Percentiles rank a stretch among this genome's conserved stretches.
phyloP scores from a whole-genome alignment of 176 grass and related monocot genomes.

The Lolium perenne region DNA sequence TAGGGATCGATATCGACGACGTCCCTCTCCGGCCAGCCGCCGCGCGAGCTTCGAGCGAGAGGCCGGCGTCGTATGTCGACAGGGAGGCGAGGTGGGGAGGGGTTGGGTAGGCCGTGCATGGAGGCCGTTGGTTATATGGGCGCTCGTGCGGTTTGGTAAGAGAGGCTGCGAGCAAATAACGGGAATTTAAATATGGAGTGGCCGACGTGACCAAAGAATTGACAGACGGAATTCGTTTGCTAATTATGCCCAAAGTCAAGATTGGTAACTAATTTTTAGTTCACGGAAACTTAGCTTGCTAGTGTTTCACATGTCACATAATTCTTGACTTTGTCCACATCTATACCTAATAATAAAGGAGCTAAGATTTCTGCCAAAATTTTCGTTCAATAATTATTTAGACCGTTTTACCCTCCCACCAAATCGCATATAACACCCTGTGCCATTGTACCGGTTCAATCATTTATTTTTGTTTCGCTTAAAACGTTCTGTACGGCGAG shows the following conservation, averaged over 20 bases:
- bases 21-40: slow-evolving; percentile 47
- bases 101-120: slow-evolving; percentile 31
- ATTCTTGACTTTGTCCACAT: background rate
- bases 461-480: no score
- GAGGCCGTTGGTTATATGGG: slow-evolving; percentile 18
- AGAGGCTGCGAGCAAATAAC: slow-evolving; percentile 37
- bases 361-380: no score
- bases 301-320: background rate
- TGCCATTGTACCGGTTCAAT: no score
- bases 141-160: background rate
- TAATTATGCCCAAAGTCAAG: slow-evolving; percentile 34
- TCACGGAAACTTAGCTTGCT: background rate
- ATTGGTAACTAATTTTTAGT: slow-evolving; percentile 9
- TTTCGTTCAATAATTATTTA: no score
- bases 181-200: background rate
- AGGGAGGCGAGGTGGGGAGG: slow-evolving; percentile 1
- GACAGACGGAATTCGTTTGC: background rate
- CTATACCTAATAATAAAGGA: no score
- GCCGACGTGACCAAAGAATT: background rate
- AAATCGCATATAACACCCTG: no score
- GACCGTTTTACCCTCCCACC: no score
- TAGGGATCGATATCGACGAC: background rate
- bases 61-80: slow-evolving; percentile 38
- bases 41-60: slow-evolving; percentile 29
- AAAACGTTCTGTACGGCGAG: no score